Percentiles rank a stretch among this genome's conserved stretches.
These are phyloP conservation scores for Nymphaea thermarum DNA, from an alignment of 164 flowering plant species.

Conservation along the genomic window DNA sequence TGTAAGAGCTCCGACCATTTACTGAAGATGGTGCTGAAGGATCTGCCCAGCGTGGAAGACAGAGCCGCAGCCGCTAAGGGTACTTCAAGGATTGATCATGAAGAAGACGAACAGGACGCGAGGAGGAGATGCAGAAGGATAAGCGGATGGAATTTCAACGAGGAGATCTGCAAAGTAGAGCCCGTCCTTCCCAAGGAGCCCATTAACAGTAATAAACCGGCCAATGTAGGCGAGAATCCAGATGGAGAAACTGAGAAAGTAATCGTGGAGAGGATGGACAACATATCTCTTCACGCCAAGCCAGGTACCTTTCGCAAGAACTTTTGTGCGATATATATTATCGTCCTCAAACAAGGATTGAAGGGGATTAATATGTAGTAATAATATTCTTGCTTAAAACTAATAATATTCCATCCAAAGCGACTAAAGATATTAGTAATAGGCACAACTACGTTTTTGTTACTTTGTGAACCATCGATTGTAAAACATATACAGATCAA, in stretches of 20 bases:
- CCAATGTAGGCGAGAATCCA: constrained; percentile 7
- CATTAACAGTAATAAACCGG: constrained; percentile 1
- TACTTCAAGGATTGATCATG: constrained; percentile 5
- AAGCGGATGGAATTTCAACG: constrained; percentile 85
- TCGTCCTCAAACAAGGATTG: no score
- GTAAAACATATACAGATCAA: no score
- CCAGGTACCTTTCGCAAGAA: neutral
- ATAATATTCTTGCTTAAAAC: no score
- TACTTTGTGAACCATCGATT: no score
- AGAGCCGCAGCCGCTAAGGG: constrained; percentile 19
- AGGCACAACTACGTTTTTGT: no score
- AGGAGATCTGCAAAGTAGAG: constrained; percentile 41
- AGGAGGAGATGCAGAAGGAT: constrained; percentile 47
- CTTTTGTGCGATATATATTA: no score
- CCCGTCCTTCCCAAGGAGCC: constrained; percentile 42
- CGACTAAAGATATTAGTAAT: no score
- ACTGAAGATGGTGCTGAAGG: constrained; percentile 42
- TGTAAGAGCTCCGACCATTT: constrained; percentile 42
- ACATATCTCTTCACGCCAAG: neutral
- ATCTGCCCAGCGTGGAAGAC: constrained; percentile 58
- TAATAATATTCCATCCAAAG: no score
- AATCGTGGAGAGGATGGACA: constrained; percentile 3
- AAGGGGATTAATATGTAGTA: no score
- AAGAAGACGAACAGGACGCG: constrained; percentile 17
- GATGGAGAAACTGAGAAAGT: neutral